phyloP scores from a whole-genome alignment of 2,329 filamentous ascomycete species.

The Fusarium chlamydosporum region DNA sequence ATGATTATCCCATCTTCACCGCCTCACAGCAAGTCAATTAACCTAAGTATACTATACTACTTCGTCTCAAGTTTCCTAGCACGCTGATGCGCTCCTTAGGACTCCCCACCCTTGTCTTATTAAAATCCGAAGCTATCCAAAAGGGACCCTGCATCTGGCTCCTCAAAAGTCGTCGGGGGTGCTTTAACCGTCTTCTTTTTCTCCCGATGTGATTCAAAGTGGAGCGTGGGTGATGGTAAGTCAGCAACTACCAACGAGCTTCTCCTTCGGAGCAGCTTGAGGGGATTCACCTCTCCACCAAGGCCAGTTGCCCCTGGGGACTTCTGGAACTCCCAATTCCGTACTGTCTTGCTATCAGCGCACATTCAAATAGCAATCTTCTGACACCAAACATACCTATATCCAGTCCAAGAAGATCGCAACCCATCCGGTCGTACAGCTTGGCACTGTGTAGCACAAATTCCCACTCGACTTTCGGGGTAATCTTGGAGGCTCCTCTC shows the following conservation, averaged over 20 bases:
- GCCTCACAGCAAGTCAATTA: neutral
- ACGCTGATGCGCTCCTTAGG: neutral
- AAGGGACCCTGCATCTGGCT: constrained; percentile 90
- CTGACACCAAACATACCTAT: constrained; percentile 69
- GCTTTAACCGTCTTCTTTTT: constrained; percentile 64
- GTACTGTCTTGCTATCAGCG: constrained; percentile 64
- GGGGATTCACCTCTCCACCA: constrained; percentile 70
- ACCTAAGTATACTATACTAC: neutral
- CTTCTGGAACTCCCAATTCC: constrained; percentile 85
- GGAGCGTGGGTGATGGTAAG: constrained; percentile 63
- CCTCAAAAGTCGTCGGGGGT: constrained; percentile 84
- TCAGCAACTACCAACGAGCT: constrained; percentile 87
- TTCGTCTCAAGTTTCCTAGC: neutral
- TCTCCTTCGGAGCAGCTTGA: constrained; percentile 77
- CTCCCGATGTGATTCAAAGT: constrained; percentile 58
- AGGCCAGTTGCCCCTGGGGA: constrained; percentile 55
- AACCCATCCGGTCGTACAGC: constrained; percentile 92
- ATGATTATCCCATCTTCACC: neutral
- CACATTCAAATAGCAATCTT: neutral
- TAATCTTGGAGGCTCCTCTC: constrained; percentile 85
- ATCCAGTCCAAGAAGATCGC: constrained; percentile 89
- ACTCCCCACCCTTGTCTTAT: neutral
- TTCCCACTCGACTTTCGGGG: constrained; percentile 84
- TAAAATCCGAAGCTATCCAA: constrained; percentile 95
- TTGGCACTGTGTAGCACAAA: constrained; percentile 89